A percentile compares a stretch with the other conserved stretches of the same genome.
Conservation (phyloP, 2,329 filamentous ascomycete species). For the Xylaria sp. region DNA sequence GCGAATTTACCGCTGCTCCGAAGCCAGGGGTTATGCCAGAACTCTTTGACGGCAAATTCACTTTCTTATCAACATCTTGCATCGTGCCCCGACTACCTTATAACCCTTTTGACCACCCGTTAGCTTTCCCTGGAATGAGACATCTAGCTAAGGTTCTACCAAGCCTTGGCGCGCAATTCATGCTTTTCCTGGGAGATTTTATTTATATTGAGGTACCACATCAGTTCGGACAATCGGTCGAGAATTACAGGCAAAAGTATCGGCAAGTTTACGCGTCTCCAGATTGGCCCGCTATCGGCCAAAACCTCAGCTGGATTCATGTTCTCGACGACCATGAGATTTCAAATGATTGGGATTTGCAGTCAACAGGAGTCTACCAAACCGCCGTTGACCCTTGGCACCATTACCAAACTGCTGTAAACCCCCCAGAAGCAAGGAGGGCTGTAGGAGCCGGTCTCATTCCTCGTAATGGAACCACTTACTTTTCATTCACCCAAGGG, state of each 20-base stretch:
- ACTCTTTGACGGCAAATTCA: slow-evolving; percentile 76
- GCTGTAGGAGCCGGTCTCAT: slow-evolving; percentile 53
- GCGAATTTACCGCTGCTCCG: slow-evolving; percentile 82
- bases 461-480: slow-evolving; percentile 70
- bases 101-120: slow-evolving; percentile 80
- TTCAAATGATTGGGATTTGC: slow-evolving; percentile 88
- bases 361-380: slow-evolving; percentile 81
- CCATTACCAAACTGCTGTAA: slow-evolving; percentile 85
- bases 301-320: slow-evolving; percentile 95
- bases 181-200: slow-evolving; percentile 87
- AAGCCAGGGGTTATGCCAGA: slow-evolving; percentile 70
- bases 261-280: slow-evolving; percentile 95
- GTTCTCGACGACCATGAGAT: slow-evolving; percentile 98
- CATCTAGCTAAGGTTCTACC: slow-evolving; percentile 79
- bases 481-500: slow-evolving; percentile 89
- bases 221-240: slow-evolving; percentile 75
- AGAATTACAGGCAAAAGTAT: slow-evolving; percentile 90
- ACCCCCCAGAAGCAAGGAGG: slow-evolving; percentile 76
- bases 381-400: slow-evolving; percentile 85
- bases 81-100: slow-evolving; percentile 94
- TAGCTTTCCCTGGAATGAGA: slow-evolving; percentile 82
- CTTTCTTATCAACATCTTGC: slow-evolving; percentile 92
- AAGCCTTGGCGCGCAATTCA: slow-evolving; percentile 77
- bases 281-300: slow-evolving; percentile 81
- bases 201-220: slow-evolving; percentile 91